Evolutionary conservation across 495 filamentous ascomycete species (phyloP).

Genomic region (Daldinia decipiens): DNA sequence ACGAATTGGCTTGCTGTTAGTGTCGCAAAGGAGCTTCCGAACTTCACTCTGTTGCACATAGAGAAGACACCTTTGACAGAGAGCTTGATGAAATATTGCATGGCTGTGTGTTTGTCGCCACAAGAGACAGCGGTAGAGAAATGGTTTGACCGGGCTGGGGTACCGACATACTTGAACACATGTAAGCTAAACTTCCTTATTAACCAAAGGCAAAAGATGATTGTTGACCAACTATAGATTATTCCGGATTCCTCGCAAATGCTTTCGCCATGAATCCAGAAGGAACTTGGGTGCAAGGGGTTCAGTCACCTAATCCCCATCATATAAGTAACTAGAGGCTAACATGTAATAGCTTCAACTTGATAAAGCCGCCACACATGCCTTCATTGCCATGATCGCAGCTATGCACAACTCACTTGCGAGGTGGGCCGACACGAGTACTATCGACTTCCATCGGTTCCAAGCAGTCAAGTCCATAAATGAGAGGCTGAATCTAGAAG

Average conservation of each 20-base stretch:
- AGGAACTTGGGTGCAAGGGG: conserved; percentile 47
- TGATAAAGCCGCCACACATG: conserved; percentile 47
- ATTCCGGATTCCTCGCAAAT: conserved; percentile 48
- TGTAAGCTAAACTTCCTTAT: conserved; percentile 28
- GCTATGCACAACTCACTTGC: conserved; percentile 48
- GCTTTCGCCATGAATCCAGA: conserved; percentile 50
- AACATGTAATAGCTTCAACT: conserved; percentile 42
- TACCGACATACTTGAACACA: conserved; percentile 48
- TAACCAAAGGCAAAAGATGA: not conserved
- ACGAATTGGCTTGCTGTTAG: conserved; percentile 45
- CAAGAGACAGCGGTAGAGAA: conserved; percentile 43
- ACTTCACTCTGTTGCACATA: conserved; percentile 46
- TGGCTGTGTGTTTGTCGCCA: conserved; percentile 48
- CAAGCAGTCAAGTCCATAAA: conserved; percentile 49
- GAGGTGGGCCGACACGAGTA: conserved; percentile 46
- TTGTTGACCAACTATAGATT: conserved; percentile 39
- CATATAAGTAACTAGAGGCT: not conserved
- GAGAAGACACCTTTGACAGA: conserved; percentile 48
- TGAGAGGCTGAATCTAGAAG: conserved; percentile 46
- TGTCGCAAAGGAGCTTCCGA: conserved; percentile 45
- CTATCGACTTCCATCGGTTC: conserved; percentile 48
- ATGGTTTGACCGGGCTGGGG: conserved; percentile 44
- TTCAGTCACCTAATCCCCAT: conserved; percentile 11
- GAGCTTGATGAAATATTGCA: conserved; percentile 47
- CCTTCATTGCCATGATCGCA: conserved; percentile 48